Evolutionary conservation across 2,329 filamentous ascomycete genomes (phyloP), one percentile per base, ranked within the genome.

Genomic region (Lecanicillium sp.): DNA sequence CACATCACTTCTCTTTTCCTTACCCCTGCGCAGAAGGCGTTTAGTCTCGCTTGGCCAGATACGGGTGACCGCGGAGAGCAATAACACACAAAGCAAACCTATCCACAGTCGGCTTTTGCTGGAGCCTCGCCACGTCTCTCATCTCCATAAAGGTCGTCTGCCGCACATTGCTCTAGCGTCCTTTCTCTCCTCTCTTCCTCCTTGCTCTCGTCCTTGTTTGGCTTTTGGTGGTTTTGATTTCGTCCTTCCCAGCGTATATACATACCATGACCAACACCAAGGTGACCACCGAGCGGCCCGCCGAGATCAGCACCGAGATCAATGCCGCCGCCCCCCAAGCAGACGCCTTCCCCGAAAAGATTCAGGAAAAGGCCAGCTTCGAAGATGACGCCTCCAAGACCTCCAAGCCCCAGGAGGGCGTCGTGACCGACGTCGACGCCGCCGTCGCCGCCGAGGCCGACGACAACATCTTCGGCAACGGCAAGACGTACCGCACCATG

Each of bases 401-500:
- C 7, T 47, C 44, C 36, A 30, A 47, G 44, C 36, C 37, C 20
- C 14, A 47, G 29, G 44, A 40, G 29, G 44, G 44, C 29, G 36
- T 32, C 6, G 37, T 40, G 12, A 30, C 9, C 29, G 37, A 46
- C 20, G 35, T n/a, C n/a, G n/a, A n/a, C n/a, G n/a, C n/a, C n/a
- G n/a, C n/a, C n/a, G n/a, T n/a, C n/a, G n/a, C n/a, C 35, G 27
- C 27, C 36, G 14, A 30, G 45, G n/a, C 9, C 17, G 37, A 48
- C 24, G 38, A 48, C 38, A 48, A 48, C 38, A 15, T 48, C 21
- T 48, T 48, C 23, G 45, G 45, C 21, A 27, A 30, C 17, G 56
- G 57, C 51, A 63, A 65, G 45, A 60, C 55, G 44, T 65, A 62
- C 39, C 59, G 63, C 30, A 66, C 58, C 37, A 59, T 66, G 57